A percentile compares a stretch with the other conserved stretches of the same genome.
phyloP scores from a whole-genome alignment of 2,329 filamentous ascomycete species.

The Phialophora verrucosa region DNA sequence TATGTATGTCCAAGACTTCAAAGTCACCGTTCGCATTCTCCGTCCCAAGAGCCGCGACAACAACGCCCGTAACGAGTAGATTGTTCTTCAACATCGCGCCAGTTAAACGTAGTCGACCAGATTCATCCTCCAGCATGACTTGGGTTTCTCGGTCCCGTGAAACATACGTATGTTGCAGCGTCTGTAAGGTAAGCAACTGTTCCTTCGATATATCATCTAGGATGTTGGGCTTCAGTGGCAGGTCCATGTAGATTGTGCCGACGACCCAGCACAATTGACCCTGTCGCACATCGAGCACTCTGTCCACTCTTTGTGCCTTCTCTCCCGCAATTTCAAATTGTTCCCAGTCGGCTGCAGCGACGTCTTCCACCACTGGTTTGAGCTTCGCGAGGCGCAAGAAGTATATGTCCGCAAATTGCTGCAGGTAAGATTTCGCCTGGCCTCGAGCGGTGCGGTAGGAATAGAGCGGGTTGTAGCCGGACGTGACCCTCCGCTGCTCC shows the following conservation, averaged over 20 bases:
- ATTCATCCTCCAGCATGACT: conserved; percentile 94
- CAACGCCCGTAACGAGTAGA: conserved; percentile 86
- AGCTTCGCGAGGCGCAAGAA: conserved; percentile 87
- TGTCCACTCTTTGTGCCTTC: conserved; percentile 74
- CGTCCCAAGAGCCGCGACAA: conserved; percentile 91
- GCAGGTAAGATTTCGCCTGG: conserved; percentile 74
- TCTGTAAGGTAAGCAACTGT: conserved; percentile 88
- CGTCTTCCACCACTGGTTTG: conserved; percentile 78
- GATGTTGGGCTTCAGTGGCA: conserved; percentile 94
- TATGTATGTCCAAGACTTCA: conserved; percentile 86
- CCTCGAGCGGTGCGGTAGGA: conserved; percentile 74
- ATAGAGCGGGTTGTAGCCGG: conserved; percentile 73
- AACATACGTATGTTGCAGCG: conserved; percentile 76
- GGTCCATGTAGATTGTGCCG: conserved; percentile 96
- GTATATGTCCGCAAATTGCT: conserved; percentile 98
- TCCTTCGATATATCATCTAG: conserved; percentile 94
- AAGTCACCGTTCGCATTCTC: conserved; percentile 93
- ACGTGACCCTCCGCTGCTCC: conserved; percentile 57
- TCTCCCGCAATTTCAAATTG: conserved; percentile 78
- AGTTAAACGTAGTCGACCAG: conserved; percentile 79
- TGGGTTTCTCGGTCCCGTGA: conserved; percentile 66
- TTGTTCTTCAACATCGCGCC: conserved; percentile 71
- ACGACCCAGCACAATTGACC: conserved; percentile 94
- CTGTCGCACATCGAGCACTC: conserved; percentile 93
- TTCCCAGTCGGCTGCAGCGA: conserved; percentile 77